Evolutionary conservation across 306 rosid genomes (phyloP), one percentile per base, ranked within the genome.

Genomic region (Hippophae gyantsensis): DNA sequence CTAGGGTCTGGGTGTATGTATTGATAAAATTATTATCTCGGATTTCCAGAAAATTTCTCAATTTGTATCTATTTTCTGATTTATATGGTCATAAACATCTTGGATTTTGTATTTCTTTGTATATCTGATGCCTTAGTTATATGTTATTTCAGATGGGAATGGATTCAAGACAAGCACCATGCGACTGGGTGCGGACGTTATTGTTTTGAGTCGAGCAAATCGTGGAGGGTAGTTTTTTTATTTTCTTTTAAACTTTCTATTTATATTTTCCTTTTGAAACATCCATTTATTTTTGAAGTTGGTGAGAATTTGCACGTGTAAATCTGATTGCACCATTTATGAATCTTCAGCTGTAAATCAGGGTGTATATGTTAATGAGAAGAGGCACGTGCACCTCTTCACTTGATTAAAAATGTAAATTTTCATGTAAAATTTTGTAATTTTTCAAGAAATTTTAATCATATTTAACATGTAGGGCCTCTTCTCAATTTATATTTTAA

Each of bases 151-250:
- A 92, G 98, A 92, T 85, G 98, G 98, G 60, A 92, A 92, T 81
- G 98, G 98, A 59, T 92, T 92, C 82, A 92, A 92, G 83, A 92
- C 98, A 43, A 87, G 98, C 71, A 92, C 96, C 45, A 92, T 92
- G 95, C 80, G 98, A 62, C 65, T 92, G 53, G 96, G 98, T 58
- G 98, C 95, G 42, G 98, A 92, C 79, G 98, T 43, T 56, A 85
- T 92, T 49, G 96, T 87, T 67, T 81, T 92, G 63, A 92, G 82
- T 61, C 89, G 96, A 63, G 77, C 98, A 55, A 76, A 3, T 14
- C 60, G 43, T 43, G 70, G 77, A 47, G 65, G 92, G 96, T 87
- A 79, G 9, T 44, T 57, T 32, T 10, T 44, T 60, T 73, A 62
- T 53, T 48, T 55, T 32, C 38, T 32, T 32, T 32, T 32, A 32